phyloP scores from a whole-genome alignment of 306 rosid genomes.

The Rosa chinensis region DNA sequence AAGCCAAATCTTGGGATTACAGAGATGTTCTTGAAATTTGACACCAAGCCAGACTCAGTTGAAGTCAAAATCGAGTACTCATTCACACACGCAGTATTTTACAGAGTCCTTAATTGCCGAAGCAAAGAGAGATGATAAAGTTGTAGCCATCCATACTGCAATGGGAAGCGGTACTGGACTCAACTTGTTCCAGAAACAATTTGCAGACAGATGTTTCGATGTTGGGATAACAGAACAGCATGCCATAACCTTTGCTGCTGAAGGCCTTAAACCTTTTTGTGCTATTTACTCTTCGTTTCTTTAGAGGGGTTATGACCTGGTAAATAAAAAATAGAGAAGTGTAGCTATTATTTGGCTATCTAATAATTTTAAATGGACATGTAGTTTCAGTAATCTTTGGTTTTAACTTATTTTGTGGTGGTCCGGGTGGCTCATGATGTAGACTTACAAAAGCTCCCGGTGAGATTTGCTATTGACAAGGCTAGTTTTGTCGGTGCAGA shows the following conservation, averaged over 20 bases:
- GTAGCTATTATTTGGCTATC: neutral
- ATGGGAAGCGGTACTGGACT: conserved; percentile 87
- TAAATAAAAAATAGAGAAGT: neutral
- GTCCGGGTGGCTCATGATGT: conserved; percentile 65
- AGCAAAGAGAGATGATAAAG: conserved; percentile 49
- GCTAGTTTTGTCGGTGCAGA: conserved; percentile 71
- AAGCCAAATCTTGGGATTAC: too few relatives aligned
- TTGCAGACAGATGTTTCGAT: conserved; percentile 59
- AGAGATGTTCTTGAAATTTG: conserved; percentile 35
- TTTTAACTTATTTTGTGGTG: neutral
- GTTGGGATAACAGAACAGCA: conserved; percentile 74
- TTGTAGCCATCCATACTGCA: conserved; percentile 63
- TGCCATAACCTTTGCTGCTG: conserved; percentile 68
- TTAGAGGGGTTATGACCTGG: conserved; percentile 66
- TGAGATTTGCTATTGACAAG: conserved; percentile 59
- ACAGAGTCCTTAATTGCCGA: conserved; percentile 59
- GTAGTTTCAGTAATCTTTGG: neutral
- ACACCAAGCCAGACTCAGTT: conserved; percentile 1
- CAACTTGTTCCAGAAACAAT: conserved; percentile 54
- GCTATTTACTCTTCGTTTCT: conserved; percentile 70
- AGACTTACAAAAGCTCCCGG: conserved; percentile 66
- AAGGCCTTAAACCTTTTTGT: conserved; percentile 63
- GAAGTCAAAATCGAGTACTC: conserved; percentile 11
- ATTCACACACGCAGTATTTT: conserved; percentile 54
- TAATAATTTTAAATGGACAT: neutral